Conservation (phyloP, 225 moss, liverwort and hornwort species). For the Marchantia polymorpha region DNA sequence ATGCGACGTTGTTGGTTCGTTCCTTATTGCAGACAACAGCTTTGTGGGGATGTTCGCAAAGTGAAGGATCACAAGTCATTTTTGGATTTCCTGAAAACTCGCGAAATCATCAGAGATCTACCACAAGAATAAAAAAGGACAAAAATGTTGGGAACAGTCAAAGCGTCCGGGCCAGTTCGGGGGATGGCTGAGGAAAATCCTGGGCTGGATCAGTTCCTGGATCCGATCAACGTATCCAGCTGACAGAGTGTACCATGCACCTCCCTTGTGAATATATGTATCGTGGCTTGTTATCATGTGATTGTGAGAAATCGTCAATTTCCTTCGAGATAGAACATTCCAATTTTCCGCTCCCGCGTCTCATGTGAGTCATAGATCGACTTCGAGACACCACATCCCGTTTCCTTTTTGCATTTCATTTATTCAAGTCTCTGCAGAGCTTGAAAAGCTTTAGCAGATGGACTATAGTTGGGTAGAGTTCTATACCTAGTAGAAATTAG, state of each 20-base stretch:
- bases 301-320: constrained; percentile 9
- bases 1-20: not conserved
- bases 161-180: not conserved
- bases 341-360: not conserved
- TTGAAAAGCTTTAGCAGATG: not conserved
- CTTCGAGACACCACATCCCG: not conserved
- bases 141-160: not conserved
- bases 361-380: constrained; percentile 1
- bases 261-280: constrained; percentile 36
- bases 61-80: constrained; percentile 73
- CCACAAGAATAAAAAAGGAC: constrained; percentile 30
- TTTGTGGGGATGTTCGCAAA: constrained; percentile 55
- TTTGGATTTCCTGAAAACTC: constrained; percentile 55
- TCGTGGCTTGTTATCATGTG: constrained; percentile 16
- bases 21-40: constrained; percentile 49
- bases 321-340: constrained; percentile 1
- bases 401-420: not conserved
- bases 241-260: constrained; percentile 24
- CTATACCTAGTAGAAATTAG: not conserved
- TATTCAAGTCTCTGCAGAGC: constrained; percentile 12
- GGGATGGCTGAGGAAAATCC: not conserved
- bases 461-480: not conserved
- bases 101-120: constrained; percentile 65
- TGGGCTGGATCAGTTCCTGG: constrained; percentile 15
- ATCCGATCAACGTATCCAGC: not conserved